Percentiles rank a stretch among this genome's conserved stretches.
phyloP scores from a whole-genome alignment of 768 basidiomycete species.

The Hemileccinum rubropunctum region DNA sequence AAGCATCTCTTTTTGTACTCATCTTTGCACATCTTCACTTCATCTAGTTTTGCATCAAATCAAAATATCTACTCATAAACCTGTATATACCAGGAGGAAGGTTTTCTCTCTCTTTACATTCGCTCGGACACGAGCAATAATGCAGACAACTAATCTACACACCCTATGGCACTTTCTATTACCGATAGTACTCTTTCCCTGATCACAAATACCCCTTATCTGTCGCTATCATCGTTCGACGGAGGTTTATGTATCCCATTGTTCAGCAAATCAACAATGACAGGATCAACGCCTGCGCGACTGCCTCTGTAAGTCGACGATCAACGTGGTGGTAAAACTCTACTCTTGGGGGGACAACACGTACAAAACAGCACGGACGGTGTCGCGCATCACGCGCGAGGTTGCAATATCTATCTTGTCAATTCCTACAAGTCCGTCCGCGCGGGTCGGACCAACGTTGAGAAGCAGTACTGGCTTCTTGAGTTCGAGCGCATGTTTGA shows the following conservation, averaged over 20 bases:
- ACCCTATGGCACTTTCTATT: constrained; percentile 25
- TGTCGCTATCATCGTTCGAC: constrained; percentile 31
- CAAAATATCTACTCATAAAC: constrained; percentile 18
- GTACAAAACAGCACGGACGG: constrained; percentile 59
- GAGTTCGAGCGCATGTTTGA: constrained; percentile 74
- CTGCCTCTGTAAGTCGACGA: constrained; percentile 40
- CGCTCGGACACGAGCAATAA: constrained; percentile 27
- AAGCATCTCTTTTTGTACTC: constrained; percentile 26
- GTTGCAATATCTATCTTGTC: constrained; percentile 79
- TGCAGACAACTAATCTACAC: constrained; percentile 16
- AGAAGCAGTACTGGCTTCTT: constrained; percentile 78
- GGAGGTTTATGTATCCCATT: constrained; percentile 60
- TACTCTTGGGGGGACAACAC: constrained; percentile 25
- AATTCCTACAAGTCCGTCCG: constrained; percentile 64
- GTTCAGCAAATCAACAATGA: constrained; percentile 47
- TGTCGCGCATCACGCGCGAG: constrained; percentile 69
- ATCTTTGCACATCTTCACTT: constrained; percentile 12
- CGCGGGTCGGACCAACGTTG: constrained; percentile 87
- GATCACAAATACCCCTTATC: constrained; percentile 8
- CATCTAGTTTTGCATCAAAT: constrained; percentile 20
- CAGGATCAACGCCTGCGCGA: constrained; percentile 41
- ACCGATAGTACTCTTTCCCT: constrained; percentile 8
- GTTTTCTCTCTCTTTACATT: constrained; percentile 7
- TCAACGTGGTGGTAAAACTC: background rate
- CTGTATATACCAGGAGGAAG: constrained; percentile 26